Percentiles rank a stretch among this genome's conserved stretches.
Evolutionary conservation across 257 asterid species (phyloP).

Genomic region (Ilex asprella): DNA sequence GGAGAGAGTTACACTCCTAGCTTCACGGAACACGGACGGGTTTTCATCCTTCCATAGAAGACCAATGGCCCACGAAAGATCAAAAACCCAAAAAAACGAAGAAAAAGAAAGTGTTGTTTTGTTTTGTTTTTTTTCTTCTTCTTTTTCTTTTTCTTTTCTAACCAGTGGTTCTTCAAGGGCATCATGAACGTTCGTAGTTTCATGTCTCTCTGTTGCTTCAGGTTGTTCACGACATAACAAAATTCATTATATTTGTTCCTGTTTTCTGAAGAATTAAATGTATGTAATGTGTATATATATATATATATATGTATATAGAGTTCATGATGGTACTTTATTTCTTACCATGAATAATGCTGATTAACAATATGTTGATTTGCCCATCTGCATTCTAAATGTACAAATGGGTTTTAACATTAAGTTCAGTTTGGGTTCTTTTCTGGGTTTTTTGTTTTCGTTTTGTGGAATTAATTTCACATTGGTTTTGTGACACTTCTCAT

Average conservation of each 20-base stretch:
- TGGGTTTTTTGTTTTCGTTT: too few relatives aligned
- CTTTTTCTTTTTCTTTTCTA: slow-evolving; percentile 1
- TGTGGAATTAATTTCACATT: too few relatives aligned
- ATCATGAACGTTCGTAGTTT: slow-evolving; percentile 15
- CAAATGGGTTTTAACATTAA: too few relatives aligned
- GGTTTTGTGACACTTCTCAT: too few relatives aligned
- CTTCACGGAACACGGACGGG: slow-evolving; percentile 35
- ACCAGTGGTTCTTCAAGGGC: neutral
- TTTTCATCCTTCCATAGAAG: slow-evolving; percentile 32
- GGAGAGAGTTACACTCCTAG: slow-evolving; percentile 17
- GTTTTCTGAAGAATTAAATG: neutral
- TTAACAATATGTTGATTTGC: too few relatives aligned
- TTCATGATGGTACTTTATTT: too few relatives aligned
- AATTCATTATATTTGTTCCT: slow-evolving; percentile 3
- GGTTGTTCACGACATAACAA: slow-evolving; percentile 16
- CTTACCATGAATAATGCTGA: too few relatives aligned
- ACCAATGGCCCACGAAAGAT: slow-evolving; percentile 36
- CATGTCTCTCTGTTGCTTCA: slow-evolving; percentile 15
- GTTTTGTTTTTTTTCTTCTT: neutral
- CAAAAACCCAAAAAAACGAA: slow-evolving; percentile 12
- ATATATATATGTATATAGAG: too few relatives aligned
- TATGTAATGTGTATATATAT: too few relatives aligned
- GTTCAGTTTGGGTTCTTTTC: too few relatives aligned
- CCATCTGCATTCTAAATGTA: too few relatives aligned
- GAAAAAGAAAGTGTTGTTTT: neutral